phyloP scores from a whole-genome alignment of 371 early-diverging fungal genomes.

The Gilbertella persicaria region DNA sequence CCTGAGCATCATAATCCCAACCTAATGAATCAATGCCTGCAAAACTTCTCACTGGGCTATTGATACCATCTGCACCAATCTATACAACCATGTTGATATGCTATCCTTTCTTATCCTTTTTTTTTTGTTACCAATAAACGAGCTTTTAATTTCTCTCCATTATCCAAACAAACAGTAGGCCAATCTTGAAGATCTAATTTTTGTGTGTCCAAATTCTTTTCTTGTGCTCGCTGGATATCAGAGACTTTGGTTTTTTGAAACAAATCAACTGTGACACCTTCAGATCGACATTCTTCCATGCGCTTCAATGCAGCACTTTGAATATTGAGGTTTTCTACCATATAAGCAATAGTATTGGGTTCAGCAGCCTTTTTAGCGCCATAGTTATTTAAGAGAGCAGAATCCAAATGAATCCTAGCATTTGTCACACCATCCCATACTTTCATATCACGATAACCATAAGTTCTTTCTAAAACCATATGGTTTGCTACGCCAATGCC shows the following conservation, averaged over 20 bases:
- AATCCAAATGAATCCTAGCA: conserved; percentile 67
- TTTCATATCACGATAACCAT: conserved; percentile 63
- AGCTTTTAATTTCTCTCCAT: conserved; percentile 54
- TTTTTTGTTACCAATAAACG: conserved; percentile 54
- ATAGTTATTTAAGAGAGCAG: conserved; percentile 28
- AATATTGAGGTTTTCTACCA: conserved; percentile 55
- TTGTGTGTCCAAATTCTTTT: not conserved
- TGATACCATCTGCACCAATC: conserved; percentile 93
- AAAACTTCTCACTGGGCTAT: conserved; percentile 83
- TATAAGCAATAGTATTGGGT: conserved; percentile 51
- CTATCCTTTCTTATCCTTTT: not conserved
- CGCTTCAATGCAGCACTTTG: conserved; percentile 53
- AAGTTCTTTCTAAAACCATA: conserved; percentile 50
- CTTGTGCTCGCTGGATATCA: conserved; percentile 26
- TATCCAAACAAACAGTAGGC: conserved; percentile 63
- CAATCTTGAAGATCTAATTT: conserved; percentile 55
- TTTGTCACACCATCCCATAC: conserved; percentile 81
- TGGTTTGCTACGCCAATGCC: conserved; percentile 68
- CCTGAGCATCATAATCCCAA: conserved; percentile 87
- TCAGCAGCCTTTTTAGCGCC: conserved; percentile 3
- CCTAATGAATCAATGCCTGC: conserved; percentile 84
- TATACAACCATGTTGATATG: conserved; percentile 7
- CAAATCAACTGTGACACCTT: conserved; percentile 47
- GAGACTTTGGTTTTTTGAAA: conserved; percentile 63
- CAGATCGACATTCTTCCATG: conserved; percentile 37